Base-by-base conservation (phyloP, 371 early-diverging fungal genomes). In the Mortierella sp. region DNA sequence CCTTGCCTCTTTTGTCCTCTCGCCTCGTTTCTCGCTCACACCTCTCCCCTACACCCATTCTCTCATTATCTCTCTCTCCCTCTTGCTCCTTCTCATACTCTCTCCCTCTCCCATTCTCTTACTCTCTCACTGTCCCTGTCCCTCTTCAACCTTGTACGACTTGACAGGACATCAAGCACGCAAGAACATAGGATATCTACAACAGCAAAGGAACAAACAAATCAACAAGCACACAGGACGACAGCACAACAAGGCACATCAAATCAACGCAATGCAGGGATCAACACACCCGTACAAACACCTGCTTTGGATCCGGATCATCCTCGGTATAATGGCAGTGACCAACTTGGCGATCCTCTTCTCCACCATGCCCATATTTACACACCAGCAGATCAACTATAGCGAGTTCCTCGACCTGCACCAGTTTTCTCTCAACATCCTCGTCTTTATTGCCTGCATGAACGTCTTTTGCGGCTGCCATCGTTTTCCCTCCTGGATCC, bases 271-370 rank as follows among this genome's bases (percentile, higher is more conserved):
- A 24, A 68, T 38, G 34, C 24, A 7, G 42, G 19, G 38, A 68
- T 19, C 63, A 34, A 63, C 14, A 34, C 63, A 24, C 34, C 68
- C 42, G 5, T 68, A 68, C 68, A 68, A 42, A 34, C 68, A 68
- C 3, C 68, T 68, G 21, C 68, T 68, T 9, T 68, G 68, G 68
- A 38, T 68, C 68, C 68, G 68, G 42, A 68, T 68, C 21, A 24
- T 68, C 21, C 38, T 72, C 48, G 47, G 47, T 4, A 45, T 72
- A 28, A 31, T 72, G 45, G 47, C 72, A 26, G 16, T 48, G 47
- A 72, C 72, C 3, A 72, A 48, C 48, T 13, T 72, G 16, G 38
- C 13, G 28, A 19, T 72, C 10, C 26, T 72, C 7, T 48, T 44
- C 48, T 42, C 70, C 8, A n/a, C 24, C 4, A 28, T 72, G 72